Evolutionary conservation across 441 rosid genomes (phyloP).

Genomic region (Omphalea diandra): DNA sequence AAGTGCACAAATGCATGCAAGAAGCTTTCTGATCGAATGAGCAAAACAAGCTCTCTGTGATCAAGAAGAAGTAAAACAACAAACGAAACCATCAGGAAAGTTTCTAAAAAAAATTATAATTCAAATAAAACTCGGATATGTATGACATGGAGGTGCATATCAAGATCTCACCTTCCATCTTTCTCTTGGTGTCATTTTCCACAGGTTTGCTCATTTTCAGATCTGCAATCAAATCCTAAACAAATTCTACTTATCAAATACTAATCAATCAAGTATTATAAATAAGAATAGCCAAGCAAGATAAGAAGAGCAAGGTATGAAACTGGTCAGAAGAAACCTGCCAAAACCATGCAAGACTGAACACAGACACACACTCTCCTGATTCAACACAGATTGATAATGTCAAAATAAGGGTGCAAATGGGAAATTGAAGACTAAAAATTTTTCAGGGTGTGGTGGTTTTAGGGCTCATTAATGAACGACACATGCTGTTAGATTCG

Average conservation of each 20-base stretch:
- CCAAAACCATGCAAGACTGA: too few species aligned
- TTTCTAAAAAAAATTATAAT: background rate
- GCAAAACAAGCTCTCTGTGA: background rate
- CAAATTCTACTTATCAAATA: background rate
- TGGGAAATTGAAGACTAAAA: background rate
- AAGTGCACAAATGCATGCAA: background rate
- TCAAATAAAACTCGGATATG: background rate
- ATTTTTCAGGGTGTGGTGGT: background rate
- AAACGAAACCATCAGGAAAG: background rate
- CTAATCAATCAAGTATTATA: too few species aligned
- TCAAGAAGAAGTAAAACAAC: too few species aligned
- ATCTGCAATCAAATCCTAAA: slow-evolving; percentile 5
- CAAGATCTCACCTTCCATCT: slow-evolving; percentile 14
- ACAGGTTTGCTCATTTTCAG: slow-evolving; percentile 18
- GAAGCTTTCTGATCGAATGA: background rate
- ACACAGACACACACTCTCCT: background rate
- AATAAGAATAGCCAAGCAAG: background rate
- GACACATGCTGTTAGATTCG: slow-evolving; percentile 10
- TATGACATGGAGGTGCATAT: background rate
- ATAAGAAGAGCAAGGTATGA: too few species aligned
- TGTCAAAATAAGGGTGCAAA: background rate
- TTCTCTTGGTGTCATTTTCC: background rate
- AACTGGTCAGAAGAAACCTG: too few species aligned
- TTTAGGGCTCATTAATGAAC: background rate
- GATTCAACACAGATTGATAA: background rate